Conservation (phyloP, 768 basidiomycete species). For the Cyclocybe aegerita region DNA sequence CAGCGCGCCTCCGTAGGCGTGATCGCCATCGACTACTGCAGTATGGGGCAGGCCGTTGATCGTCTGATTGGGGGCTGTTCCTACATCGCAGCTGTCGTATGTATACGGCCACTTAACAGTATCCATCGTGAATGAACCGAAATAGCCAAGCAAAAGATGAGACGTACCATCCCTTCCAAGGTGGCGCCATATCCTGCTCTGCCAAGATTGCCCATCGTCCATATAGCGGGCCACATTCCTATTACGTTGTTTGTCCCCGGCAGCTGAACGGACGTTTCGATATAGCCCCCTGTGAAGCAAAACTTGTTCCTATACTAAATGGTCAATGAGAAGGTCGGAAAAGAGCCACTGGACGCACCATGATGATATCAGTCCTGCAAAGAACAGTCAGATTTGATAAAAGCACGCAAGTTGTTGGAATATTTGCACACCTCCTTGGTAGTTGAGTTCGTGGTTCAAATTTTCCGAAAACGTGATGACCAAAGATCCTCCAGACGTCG, state of each 20-base stretch:
- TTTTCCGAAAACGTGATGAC: constrained; percentile 71
- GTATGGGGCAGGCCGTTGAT: constrained; percentile 60
- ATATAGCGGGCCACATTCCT: constrained; percentile 80
- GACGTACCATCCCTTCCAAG: constrained; percentile 70
- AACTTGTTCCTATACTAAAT: constrained; percentile 72
- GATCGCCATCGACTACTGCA: constrained; percentile 63
- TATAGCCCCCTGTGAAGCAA: constrained; percentile 87
- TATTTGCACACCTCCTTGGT: constrained; percentile 40
- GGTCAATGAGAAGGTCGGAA: no score
- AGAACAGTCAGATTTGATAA: neutral
- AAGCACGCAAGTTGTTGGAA: no score
- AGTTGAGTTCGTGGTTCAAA: constrained; percentile 68
- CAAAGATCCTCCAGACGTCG: constrained; percentile 68
- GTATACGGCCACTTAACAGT: constrained; percentile 72
- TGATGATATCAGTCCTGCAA: constrained; percentile 54
- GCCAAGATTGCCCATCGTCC: constrained; percentile 82
- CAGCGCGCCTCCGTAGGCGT: constrained; percentile 47
- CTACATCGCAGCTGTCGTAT: constrained; percentile 89
- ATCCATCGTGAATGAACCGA: neutral
- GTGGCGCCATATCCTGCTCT: constrained; percentile 86
- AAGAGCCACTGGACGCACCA: constrained; percentile 8
- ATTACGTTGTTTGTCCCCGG: constrained; percentile 65
- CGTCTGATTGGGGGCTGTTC: constrained; percentile 87
- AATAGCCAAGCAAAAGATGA: neutral
- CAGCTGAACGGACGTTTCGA: constrained; percentile 66